phyloP scores from a whole-genome alignment of 2,329 filamentous ascomycete species.

The Claviceps paspali region DNA sequence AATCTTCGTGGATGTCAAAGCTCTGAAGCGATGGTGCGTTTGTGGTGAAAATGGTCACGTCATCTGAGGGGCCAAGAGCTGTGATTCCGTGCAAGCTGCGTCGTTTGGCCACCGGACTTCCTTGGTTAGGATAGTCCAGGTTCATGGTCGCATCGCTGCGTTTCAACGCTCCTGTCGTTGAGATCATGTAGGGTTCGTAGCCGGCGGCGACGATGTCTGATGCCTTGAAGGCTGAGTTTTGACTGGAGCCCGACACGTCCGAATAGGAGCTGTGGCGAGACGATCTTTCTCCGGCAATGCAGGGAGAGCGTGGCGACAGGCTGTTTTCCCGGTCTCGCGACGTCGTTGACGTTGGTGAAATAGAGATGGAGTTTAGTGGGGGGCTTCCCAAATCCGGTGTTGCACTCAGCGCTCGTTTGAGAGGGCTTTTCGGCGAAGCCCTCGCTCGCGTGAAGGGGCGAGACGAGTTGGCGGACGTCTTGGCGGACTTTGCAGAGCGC shows the following conservation, averaged over 20 bases:
- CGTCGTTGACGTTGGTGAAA: conserved; percentile 19
- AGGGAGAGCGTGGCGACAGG: conserved; percentile 20
- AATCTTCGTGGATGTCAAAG: conserved; percentile 39
- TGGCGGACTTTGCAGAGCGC: conserved; percentile 45
- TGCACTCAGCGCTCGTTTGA: conserved; percentile 60
- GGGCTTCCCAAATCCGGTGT: conserved; percentile 59
- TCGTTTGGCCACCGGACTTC: conserved; percentile 81
- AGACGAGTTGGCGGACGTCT: conserved; percentile 32
- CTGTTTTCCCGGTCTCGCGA: conserved; percentile 30
- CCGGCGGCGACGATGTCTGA: conserved; percentile 25
- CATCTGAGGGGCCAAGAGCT: conserved; percentile 37
- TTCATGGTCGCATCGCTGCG: conserved; percentile 84
- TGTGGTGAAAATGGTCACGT: conserved; percentile 65
- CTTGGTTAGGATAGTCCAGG: conserved; percentile 59
- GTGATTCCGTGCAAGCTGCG: conserved; percentile 69
- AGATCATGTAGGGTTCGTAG: conserved; percentile 16
- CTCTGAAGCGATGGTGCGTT: conserved; percentile 23
- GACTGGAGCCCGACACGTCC: conserved; percentile 38
- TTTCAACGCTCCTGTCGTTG: conserved; percentile 66
- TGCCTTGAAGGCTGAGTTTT: conserved; percentile 34
- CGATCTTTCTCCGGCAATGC: conserved; percentile 25
- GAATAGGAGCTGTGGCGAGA: conserved; percentile 41
- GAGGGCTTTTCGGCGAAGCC: conserved; percentile 65
- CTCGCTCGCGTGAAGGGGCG: conserved; percentile 45
- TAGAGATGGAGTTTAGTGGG: conserved; percentile 29